phyloP scores from a whole-genome alignment of 331 rosid species.

The Rosa hybrid region DNA sequence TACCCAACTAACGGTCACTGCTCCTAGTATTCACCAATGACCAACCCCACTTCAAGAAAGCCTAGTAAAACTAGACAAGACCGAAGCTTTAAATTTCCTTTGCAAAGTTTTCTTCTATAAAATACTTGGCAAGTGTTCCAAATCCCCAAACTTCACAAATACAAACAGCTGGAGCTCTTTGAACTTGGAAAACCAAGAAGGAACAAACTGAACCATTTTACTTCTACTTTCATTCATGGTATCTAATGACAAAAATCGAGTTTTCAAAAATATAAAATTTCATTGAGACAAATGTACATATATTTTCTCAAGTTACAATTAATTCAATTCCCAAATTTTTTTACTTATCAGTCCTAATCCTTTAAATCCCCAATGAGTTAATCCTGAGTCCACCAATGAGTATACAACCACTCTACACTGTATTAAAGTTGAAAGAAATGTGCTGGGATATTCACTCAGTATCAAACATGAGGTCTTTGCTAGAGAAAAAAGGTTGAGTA shows the following conservation, averaged over 20 bases:
- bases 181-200: not conserved
- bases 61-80: not conserved
- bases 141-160: not conserved
- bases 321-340: not conserved
- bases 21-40: not conserved
- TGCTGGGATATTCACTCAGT: not conserved
- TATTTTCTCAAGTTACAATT: not conserved
- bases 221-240: not conserved
- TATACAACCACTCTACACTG: not conserved
- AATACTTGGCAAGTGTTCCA: not conserved
- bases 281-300: not conserved
- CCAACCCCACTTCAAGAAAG: not conserved
- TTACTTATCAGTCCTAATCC: not conserved
- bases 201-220: not conserved
- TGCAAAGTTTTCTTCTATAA: not conserved
- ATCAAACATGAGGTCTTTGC: not conserved
- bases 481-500: not conserved
- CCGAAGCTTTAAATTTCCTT: not conserved
- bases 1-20: not conserved
- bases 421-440: not conserved
- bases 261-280: not conserved
- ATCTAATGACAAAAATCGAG: not conserved
- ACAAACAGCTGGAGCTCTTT: not conserved
- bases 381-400: not conserved
- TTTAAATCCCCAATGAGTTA: not conserved